Base-by-base conservation (phyloP, 768 basidiomycete species). In the Mycena galopus region DNA sequence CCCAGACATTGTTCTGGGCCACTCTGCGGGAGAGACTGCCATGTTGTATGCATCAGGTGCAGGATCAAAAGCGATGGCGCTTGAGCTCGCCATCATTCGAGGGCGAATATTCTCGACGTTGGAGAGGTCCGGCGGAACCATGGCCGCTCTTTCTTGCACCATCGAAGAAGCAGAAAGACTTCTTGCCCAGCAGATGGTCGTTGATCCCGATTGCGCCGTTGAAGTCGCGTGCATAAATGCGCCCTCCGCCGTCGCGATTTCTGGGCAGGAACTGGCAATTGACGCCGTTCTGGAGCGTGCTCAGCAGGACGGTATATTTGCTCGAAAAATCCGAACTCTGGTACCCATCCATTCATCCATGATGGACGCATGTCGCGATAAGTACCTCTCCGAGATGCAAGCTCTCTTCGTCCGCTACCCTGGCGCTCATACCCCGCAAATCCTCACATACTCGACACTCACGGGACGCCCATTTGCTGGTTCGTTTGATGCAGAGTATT, bases 1-100 rank as follows among this genome's bases (percentile, higher is more conserved):
- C 16, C 85, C 87, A 0, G 81, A 86, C 51, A 77, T 78, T 7
- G 76, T 87, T 17, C 59, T 88, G 6, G 87, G 87, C 0, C 86
- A 87, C 75, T 87, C 86, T n/a, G 85, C 86, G 12, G 87, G 87
- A 14, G 87, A 88, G 72, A 85, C 85, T 0, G 83, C 84, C 0
- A 57, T 87, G 21, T 68, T 87, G 14, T 86, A 86, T 66, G 82
- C 86, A 0, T 86, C 84, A 4, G 86, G 86, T n/a, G 85, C 87
- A 4, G 81, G 76, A 1, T 74, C 84, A 0, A 82, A 82, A 58
- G 80, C 79, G 0, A 78, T 86, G 81, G 86, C 85, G 4, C 59
- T 88, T 35, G 84, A 87, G 71, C 71, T 88, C 9, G 81, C 86
- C 1, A 83, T 87, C 58, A 82, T 82, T 53, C 83, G 86, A 23